Evolutionary conservation across 169 alveolate species (phyloP), one percentile per base, ranked within the genome.

Genomic region (Cryptosporidium bovis): DNA sequence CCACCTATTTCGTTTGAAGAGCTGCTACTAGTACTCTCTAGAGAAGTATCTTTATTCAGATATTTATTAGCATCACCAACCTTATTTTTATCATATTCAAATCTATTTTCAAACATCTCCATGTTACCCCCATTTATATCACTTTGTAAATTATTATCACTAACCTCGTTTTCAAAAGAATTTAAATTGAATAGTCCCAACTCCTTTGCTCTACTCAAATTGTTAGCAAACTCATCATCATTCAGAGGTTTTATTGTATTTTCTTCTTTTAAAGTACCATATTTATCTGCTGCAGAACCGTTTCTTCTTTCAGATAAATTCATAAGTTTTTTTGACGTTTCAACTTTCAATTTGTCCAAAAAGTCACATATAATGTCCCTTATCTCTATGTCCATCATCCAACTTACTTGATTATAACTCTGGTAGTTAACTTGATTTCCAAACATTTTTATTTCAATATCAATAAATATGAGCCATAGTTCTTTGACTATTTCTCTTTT

Each of bases 381-480:
- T 18, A 77, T 60, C 8, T 77, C 87, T 48, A 77, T 62, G 36
- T 77, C 64, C 36, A 77, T n/a, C 48, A 77, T 18, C 24, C 64
- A 34, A 6, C 27, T 44, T 8, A 58, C 44, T n/a, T 12, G 29
- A 2, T 29, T 20, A 44, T 77, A 77, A 6, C 33, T 24, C 2
- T 77, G 64, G 13, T 36, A 7, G 13, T 5, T 62, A 5, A 20
- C 24, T 13, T 62, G 27, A 7, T 66, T 66, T 6, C 29, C 34
- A n/a, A 60, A 77, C 5, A 77, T 40, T 20, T n/a, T 10, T 12
- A 5, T 27, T 62, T 77, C 87, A 13, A 77, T 29, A n/a, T 77
- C 34, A n/a, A 20, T 58, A 36, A 77, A 77, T 18, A n/a, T 60
- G 3, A 4, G 2, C 87, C 87, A 77, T 27, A 77, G 18, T 4